phyloP scores from a whole-genome alignment of 371 early-diverging fungal species.

The Dichotomocladium elegans region DNA sequence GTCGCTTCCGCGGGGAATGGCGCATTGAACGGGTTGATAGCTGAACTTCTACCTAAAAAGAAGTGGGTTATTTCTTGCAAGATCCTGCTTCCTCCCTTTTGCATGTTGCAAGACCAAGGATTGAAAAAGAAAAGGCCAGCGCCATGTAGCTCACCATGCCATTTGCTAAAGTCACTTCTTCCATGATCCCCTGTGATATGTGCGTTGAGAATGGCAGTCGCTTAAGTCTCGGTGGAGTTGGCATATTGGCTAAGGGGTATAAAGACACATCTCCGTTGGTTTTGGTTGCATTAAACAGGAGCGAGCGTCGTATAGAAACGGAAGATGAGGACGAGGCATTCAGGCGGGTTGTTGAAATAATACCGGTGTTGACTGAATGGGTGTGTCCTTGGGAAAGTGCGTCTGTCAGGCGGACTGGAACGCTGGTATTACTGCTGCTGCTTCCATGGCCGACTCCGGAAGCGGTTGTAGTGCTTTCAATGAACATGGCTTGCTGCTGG shows the following conservation, averaged over 20 bases:
- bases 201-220: slow-evolving; percentile 4
- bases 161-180: neutral
- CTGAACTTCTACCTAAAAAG: slow-evolving; percentile 1
- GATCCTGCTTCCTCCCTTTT: neutral
- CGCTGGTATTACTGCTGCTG: neutral
- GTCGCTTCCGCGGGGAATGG: slow-evolving; percentile 11
- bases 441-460: neutral
- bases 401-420: neutral
- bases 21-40: neutral
- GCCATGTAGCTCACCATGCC: neutral
- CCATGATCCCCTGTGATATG: slow-evolving; percentile 6
- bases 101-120: neutral
- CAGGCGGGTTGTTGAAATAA: neutral
- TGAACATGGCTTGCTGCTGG: neutral
- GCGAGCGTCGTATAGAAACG: neutral
- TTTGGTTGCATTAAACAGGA: slow-evolving; percentile 6
- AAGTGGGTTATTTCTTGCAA: neutral
- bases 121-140: neutral
- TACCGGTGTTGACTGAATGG: neutral
- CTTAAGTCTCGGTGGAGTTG: slow-evolving; percentile 8
- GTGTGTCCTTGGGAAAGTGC: neutral
- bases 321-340: neutral
- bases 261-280: neutral
- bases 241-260: slow-evolving; percentile 14
- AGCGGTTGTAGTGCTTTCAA: neutral